Percentiles rank a stretch among this genome's conserved stretches.
Evolutionary conservation across 768 basidiomycete species (phyloP).

Genomic region (Rhodotorula babjevae): DNA sequence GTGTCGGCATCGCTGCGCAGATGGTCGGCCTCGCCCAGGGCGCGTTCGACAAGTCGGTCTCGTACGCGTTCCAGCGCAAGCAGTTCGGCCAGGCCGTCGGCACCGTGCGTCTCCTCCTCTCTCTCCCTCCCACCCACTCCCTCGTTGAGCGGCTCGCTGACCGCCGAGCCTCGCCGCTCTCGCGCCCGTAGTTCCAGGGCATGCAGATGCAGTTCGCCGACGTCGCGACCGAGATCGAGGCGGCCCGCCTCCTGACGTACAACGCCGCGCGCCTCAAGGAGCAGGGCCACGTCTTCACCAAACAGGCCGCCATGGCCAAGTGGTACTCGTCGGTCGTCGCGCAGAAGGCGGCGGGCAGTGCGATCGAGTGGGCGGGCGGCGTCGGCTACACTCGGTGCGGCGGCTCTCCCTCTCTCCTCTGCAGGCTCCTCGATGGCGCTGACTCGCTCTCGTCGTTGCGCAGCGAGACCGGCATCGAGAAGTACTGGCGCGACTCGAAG

Average conservation of each 20-base stretch:
- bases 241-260: conserved; percentile 85
- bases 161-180: neutral
- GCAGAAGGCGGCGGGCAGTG: conserved; percentile 75
- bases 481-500: conserved; percentile 94
- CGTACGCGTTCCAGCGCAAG: conserved; percentile 85
- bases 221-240: conserved; percentile 71
- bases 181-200: conserved; percentile 65
- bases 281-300: conserved; percentile 75
- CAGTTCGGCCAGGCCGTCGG: conserved; percentile 94
- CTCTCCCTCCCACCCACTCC: neutral
- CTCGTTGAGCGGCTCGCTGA: no score
- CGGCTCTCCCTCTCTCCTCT: neutral
- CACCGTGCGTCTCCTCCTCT: conserved; percentile 46
- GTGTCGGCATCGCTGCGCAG: conserved; percentile 96
- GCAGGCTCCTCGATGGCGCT: no score
- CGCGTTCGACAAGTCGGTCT: conserved; percentile 90
- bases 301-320: conserved; percentile 98
- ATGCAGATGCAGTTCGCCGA: conserved; percentile 93
- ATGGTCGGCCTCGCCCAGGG: conserved; percentile 98
- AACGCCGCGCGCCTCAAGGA: conserved; percentile 94
- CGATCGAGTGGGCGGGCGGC: conserved; percentile 95
- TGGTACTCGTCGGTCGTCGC: conserved; percentile 85
- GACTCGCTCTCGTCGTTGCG: no score
- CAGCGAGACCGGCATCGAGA: conserved; percentile 58
- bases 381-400: conserved; percentile 66